Evolutionary conservation across 352 stramenopile genomes (phyloP).

Genomic region (Pelagophyceae sp.): DNA sequence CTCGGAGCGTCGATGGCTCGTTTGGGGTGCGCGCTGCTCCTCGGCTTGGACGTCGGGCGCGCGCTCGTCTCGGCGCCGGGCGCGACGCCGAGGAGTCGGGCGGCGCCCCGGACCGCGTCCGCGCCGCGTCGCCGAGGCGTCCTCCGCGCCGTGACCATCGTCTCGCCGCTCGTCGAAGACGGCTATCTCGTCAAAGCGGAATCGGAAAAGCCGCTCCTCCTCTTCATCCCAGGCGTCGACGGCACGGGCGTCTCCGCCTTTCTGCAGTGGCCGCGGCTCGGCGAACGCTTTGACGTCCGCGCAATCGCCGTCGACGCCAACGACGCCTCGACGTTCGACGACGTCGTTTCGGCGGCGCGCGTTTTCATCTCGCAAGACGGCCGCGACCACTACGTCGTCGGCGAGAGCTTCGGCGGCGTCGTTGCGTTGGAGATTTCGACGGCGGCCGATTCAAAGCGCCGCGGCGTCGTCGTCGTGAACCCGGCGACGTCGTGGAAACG

Average conservation of each 20-base stretch:
- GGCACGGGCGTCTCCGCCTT: constrained; percentile 52
- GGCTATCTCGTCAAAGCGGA: background rate
- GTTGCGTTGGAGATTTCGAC: constrained; percentile 46
- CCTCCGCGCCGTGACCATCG: background rate
- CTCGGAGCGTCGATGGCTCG: no score
- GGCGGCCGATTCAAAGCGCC: no score
- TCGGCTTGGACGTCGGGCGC: no score
- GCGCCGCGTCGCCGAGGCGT: background rate
- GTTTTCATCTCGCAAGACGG: constrained; percentile 36
- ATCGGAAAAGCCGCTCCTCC: constrained; percentile 38
- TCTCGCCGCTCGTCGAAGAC: background rate
- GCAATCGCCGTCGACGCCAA: constrained; percentile 43
- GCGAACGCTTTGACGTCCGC: constrained; percentile 49
- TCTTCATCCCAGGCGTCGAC: constrained; percentile 58
- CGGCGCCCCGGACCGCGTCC: background rate
- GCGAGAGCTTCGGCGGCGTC: constrained; percentile 56
- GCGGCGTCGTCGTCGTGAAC: constrained; percentile 44
- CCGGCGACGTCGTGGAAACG: constrained; percentile 51
- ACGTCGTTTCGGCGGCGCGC: constrained; percentile 43
- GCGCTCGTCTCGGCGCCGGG: no score
- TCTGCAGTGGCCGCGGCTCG: constrained; percentile 51
- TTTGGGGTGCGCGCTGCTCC: no score
- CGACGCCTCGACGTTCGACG: constrained; percentile 52
- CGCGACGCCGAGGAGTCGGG: no score
- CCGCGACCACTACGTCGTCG: constrained; percentile 44